These are phyloP conservation scores for Ceratocystiopsis brevicomis DNA, from an alignment of 2,329 filamentous ascomycete species.

Conservation along the genomic window DNA sequence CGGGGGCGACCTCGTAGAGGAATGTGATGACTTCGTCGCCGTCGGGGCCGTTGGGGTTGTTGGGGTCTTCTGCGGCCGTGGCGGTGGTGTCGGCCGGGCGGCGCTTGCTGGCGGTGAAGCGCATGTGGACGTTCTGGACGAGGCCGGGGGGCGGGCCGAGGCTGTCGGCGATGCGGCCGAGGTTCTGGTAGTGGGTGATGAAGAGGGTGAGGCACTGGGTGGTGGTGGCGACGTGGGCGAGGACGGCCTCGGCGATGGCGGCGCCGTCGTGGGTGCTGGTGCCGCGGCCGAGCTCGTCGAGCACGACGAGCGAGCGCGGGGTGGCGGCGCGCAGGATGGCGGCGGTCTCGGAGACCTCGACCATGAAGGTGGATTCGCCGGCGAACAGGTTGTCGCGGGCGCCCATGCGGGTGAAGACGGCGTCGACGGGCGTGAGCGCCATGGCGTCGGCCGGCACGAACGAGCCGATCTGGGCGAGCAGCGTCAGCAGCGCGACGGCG, in stretches of 20 bases:
- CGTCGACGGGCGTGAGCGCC: constrained; percentile 65
- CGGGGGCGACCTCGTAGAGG: constrained; percentile 77
- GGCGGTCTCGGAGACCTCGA: constrained; percentile 82
- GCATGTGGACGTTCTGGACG: constrained; percentile 88
- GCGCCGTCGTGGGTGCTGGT: constrained; percentile 93
- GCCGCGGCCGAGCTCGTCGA: constrained; percentile 86
- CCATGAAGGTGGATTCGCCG: constrained; percentile 94
- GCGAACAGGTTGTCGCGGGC: constrained; percentile 92
- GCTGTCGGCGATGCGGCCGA: constrained; percentile 50
- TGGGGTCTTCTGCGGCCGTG: no score
- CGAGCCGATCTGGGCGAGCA: constrained; percentile 87
- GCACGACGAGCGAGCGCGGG: constrained; percentile 65
- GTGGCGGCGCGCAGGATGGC: constrained; percentile 82
- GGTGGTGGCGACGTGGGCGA: constrained; percentile 64
- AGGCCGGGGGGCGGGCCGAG: constrained; percentile 31
- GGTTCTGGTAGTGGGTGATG: constrained; percentile 91
- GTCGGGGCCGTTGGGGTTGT: constrained; percentile 13
- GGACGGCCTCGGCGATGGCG: constrained; percentile 81
- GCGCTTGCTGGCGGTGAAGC: constrained; percentile 34
- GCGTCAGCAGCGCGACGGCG: constrained; percentile 72
- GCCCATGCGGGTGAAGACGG: constrained; percentile 88
- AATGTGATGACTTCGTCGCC: constrained; percentile 70
- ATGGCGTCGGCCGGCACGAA: constrained; percentile 72
- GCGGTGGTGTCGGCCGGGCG: constrained; percentile 1
- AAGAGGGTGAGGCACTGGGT: constrained; percentile 69